Evolutionary conservation across 257 asterid species (phyloP).

Genomic region (Thymus quinquecostatus): DNA sequence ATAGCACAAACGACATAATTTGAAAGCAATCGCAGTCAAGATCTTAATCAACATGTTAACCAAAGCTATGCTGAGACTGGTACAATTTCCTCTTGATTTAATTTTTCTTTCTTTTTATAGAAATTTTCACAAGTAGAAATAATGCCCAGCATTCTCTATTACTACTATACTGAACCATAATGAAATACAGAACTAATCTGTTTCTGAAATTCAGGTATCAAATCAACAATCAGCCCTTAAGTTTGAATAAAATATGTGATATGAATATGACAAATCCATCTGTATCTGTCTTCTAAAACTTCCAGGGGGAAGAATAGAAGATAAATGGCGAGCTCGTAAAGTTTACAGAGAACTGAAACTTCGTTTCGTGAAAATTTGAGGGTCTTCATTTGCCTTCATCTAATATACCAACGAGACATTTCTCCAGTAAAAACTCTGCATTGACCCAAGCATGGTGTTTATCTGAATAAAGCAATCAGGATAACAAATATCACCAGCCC

Average conservation of each 20-base stretch:
- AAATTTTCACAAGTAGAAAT: background rate
- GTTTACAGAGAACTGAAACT: constrained; percentile 6
- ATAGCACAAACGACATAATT: background rate
- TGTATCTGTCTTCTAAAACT: background rate
- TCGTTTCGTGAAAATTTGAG: background rate
- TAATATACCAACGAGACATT: constrained; percentile 82
- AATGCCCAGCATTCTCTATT: constrained; percentile 1
- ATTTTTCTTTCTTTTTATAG: background rate
- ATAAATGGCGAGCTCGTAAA: background rate
- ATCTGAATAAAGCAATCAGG: constrained; percentile 60
- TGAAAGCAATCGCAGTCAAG: constrained; percentile 1
- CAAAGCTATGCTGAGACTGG: background rate
- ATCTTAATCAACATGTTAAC: background rate
- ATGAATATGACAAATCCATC: background rate
- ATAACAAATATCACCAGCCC: constrained; percentile 37
- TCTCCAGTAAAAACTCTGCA: constrained; percentile 80
- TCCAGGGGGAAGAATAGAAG: background rate
- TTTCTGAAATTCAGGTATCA: background rate
- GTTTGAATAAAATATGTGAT: background rate
- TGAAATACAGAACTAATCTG: constrained; percentile 1
- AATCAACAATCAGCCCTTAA: background rate
- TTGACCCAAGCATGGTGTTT: constrained; percentile 98
- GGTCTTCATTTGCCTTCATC: constrained; percentile 53
- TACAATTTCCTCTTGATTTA: background rate
- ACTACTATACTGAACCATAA: background rate